phyloP scores from a whole-genome alignment of 345 rosid genomes.

The Psidium friedrichsthalianum region DNA sequence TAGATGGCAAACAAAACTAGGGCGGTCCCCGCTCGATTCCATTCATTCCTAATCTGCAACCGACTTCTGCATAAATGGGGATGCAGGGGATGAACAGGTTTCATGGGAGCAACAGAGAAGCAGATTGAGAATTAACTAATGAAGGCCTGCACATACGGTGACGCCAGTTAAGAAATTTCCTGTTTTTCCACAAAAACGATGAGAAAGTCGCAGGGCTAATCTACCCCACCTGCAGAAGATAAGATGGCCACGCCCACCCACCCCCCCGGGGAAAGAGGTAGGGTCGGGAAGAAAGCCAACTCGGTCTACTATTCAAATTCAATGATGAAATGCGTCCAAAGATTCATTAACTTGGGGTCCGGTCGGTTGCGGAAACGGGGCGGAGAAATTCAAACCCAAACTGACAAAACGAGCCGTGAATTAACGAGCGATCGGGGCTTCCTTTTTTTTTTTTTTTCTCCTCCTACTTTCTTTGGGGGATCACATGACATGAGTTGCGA shows the following conservation, averaged over 20 bases:
- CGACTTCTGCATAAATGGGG: neutral
- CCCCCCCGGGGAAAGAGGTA: neutral
- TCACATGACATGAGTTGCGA: neutral
- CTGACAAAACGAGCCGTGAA: neutral
- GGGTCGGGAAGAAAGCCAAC: neutral
- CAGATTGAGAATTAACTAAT: neutral
- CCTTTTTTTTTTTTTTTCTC: neutral
- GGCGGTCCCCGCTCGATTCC: neutral
- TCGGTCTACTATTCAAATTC: neutral
- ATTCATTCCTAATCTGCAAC: neutral
- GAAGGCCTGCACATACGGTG: neutral
- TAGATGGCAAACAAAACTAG: neutral
- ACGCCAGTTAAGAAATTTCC: neutral
- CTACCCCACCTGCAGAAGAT: neutral
- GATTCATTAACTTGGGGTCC: neutral
- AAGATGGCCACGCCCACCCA: neutral
- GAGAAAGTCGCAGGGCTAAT: neutral
- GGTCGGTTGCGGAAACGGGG: neutral
- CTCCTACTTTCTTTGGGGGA: neutral
- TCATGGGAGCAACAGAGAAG: neutral
- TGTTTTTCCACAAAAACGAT: neutral
- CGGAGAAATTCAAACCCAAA: neutral
- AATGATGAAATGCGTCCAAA: neutral
- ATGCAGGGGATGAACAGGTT: neutral
- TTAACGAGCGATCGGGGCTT: neutral